Conservation (phyloP, 2,329 filamentous ascomycete species). For the Pseudocercospora cruenta region DNA sequence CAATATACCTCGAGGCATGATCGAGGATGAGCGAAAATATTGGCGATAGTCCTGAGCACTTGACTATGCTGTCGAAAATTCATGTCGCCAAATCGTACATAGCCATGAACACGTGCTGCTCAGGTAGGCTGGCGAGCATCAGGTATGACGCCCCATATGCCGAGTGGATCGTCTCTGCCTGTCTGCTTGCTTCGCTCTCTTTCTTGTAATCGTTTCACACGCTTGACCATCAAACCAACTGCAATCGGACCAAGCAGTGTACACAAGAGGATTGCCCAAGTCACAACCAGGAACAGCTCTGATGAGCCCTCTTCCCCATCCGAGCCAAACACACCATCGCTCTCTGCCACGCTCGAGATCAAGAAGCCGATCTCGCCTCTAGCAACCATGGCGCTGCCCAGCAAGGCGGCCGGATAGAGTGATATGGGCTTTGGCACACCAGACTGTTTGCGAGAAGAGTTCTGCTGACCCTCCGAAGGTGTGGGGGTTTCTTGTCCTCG, state of each 20-base stretch:
- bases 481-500: neutral
- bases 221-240: conserved; percentile 55
- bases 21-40: conserved; percentile 35
- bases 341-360: conserved; percentile 70
- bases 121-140: neutral
- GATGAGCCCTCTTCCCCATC: conserved; percentile 34
- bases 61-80: neutral
- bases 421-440: conserved; percentile 57
- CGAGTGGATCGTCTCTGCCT: conserved; percentile 24
- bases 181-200: conserved; percentile 12
- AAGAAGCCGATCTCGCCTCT: conserved; percentile 81
- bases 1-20: conserved; percentile 37
- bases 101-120: neutral
- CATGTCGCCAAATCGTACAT: neutral
- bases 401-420: conserved; percentile 67
- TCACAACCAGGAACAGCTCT: conserved; percentile 57
- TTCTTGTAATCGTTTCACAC: conserved; percentile 48
- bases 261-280: conserved; percentile 60
- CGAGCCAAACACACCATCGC: conserved; percentile 51
- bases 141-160: conserved; percentile 21
- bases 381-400: conserved; percentile 72
- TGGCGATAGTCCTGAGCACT: conserved; percentile 25
- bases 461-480: neutral
- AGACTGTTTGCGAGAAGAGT: conserved; percentile 4
- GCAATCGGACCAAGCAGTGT: conserved; percentile 58